Conservation (phyloP, 805 yeast species). For the Nadsonia fulvescens region DNA sequence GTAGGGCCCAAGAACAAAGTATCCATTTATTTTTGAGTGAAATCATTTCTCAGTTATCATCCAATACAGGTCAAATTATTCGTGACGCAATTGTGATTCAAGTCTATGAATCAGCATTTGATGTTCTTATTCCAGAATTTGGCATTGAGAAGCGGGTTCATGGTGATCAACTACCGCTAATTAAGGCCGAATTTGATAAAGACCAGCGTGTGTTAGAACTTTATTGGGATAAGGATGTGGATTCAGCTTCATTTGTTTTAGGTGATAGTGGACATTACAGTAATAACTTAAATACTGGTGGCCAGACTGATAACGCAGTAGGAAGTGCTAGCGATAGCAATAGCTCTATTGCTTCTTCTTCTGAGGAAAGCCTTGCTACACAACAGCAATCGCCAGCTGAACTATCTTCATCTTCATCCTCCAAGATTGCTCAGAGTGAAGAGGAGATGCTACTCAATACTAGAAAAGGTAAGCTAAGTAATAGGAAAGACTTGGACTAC, state of each 20-base stretch:
- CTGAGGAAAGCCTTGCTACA: no score
- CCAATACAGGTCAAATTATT: conserved; percentile 51
- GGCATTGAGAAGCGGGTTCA: conserved; percentile 92
- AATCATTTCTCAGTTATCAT: conserved; percentile 55
- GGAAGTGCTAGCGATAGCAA: no score
- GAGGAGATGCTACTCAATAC: no score
- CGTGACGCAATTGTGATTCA: conserved; percentile 77
- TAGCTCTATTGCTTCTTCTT: no score
- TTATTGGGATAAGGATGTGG: conserved; percentile 82
- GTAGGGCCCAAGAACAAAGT: conserved; percentile 84
- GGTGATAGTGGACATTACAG: no score
- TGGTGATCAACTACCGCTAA: conserved; percentile 86
- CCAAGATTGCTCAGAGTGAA: no score
- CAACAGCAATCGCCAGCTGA: no score
- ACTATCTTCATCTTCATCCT: no score
- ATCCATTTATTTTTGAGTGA: conserved; percentile 72
- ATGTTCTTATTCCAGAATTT: conserved; percentile 76
- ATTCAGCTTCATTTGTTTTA: conserved; percentile 78
- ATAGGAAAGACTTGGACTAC: no score
- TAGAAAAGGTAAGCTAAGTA: no score
- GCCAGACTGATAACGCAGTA: no score
- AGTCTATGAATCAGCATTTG: conserved; percentile 91
- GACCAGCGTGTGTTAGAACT: conserved; percentile 51
- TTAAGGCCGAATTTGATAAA: conserved; percentile 81
- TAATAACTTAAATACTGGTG: no score